Percentiles rank a stretch among this genome's conserved stretches.
These are phyloP conservation scores for Yamadazyma atlantica DNA, from an alignment of 1,139 yeast genomes.

Conservation along the genomic window DNA sequence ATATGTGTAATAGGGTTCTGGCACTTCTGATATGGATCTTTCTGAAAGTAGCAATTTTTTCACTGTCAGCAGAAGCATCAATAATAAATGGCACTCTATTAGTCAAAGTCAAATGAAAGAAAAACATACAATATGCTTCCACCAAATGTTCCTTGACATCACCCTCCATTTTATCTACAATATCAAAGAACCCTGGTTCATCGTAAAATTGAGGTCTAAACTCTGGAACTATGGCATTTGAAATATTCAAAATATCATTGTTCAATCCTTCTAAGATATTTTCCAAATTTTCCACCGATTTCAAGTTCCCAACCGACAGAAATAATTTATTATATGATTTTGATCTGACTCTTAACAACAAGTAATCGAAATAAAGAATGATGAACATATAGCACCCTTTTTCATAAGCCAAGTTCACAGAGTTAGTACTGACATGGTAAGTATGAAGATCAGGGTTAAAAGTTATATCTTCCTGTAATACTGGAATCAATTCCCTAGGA, in stretches of 20 bases:
- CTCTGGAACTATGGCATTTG: conserved; percentile 13
- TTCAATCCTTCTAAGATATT: conserved; percentile 22
- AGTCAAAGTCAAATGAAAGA: conserved; percentile 35
- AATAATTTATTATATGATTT: conserved; percentile 31
- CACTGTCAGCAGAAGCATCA: conserved; percentile 16
- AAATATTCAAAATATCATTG: conserved; percentile 19
- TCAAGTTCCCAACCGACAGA: conserved; percentile 22
- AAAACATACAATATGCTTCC: conserved; percentile 28
- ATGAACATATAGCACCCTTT: conserved; percentile 3
- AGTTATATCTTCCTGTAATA: not conserved
- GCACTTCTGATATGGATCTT: conserved; percentile 36
- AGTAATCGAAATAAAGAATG: conserved; percentile 12
- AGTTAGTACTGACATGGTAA: conserved; percentile 10
- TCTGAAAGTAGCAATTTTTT: conserved; percentile 23
- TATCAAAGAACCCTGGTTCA: conserved; percentile 23
- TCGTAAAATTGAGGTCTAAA: conserved; percentile 28
- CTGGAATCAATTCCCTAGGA: not conserved
- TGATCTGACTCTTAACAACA: conserved; percentile 26
- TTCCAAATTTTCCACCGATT: conserved; percentile 18
- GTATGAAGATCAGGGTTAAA: conserved; percentile 7
- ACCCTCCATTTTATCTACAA: conserved; percentile 1
- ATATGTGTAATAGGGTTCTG: conserved; percentile 33
- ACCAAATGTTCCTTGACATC: conserved; percentile 12
- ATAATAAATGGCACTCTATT: conserved; percentile 35
- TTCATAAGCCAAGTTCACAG: conserved; percentile 6